These are phyloP conservation scores for Dryas octopetala DNA, from an alignment of 306 rosid genomes.

Conservation along the genomic window DNA sequence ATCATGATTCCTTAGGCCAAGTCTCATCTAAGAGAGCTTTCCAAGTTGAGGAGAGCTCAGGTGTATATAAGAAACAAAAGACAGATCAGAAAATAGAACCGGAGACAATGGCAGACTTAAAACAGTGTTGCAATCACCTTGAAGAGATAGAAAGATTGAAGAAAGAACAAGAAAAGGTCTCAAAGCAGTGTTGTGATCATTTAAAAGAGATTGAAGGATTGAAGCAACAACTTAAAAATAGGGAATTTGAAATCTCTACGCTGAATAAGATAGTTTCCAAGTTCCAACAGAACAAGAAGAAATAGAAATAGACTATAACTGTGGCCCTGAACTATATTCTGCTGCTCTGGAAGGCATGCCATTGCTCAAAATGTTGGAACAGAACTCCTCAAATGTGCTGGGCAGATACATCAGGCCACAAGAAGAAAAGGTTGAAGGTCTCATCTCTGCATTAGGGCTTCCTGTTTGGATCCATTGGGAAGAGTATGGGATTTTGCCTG, in stretches of 20 bases:
- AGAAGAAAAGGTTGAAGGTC: background rate
- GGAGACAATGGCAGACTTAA: constrained; percentile 19
- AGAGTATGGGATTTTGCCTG: background rate
- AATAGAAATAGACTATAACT: constrained; percentile 15
- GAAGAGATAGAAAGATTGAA: constrained; percentile 42
- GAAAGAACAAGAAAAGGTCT: constrained; percentile 33
- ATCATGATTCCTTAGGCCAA: constrained; percentile 9
- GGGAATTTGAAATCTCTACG: constrained; percentile 46
- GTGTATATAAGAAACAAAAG: constrained; percentile 49
- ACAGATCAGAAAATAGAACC: constrained; percentile 35
- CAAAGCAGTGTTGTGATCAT: constrained; percentile 21
- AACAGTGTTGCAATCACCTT: constrained; percentile 25
- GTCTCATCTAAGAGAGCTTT: constrained; percentile 50
- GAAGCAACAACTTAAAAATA: constrained; percentile 43
- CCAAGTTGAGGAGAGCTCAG: constrained; percentile 33
- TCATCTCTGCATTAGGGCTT: background rate
- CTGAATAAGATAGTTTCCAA: constrained; percentile 40
- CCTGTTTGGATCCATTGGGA: background rate
- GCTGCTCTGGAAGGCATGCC: background rate
- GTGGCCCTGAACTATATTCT: background rate
- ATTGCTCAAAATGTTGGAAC: background rate
- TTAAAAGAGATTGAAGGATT: constrained; percentile 45
- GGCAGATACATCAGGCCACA: background rate
- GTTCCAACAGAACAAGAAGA: constrained; percentile 25
- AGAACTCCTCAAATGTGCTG: background rate